Percentiles rank a stretch among this genome's conserved stretches.
Evolutionary conservation across 2,329 filamentous ascomycete genomes (phyloP).

Genomic region (Nigrospora osmanthi): DNA sequence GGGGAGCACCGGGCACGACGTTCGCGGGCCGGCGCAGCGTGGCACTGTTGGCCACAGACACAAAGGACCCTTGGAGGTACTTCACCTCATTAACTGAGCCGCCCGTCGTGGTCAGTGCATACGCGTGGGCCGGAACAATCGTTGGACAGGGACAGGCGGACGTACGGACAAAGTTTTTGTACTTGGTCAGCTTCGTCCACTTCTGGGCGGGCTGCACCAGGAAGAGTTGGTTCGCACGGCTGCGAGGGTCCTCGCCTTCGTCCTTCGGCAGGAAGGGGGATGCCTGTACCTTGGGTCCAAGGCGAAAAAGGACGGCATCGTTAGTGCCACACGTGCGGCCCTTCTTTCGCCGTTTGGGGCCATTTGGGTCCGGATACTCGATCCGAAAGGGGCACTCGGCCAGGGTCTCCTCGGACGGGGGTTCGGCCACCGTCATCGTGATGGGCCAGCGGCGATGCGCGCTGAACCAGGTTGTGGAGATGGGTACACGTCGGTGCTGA

Average conservation of each 20-base stretch:
- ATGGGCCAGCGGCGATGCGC: background rate
- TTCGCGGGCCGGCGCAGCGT: constrained; percentile 47
- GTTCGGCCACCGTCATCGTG: background rate
- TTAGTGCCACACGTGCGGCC: constrained; percentile 37
- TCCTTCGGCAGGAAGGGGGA: constrained; percentile 47
- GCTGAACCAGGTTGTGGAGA: background rate
- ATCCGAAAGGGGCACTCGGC: constrained; percentile 50
- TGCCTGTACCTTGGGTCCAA: constrained; percentile 38
- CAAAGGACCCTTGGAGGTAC: constrained; percentile 50
- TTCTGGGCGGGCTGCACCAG: constrained; percentile 42
- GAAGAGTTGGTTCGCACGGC: constrained; percentile 48
- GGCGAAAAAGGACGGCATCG: constrained; percentile 12
- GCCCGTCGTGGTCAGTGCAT: constrained; percentile 5
- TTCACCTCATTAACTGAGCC: constrained; percentile 46
- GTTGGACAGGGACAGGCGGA: constrained; percentile 11
- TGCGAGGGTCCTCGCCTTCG: constrained; percentile 42
- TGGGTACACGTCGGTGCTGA: background rate
- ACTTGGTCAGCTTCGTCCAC: constrained; percentile 52
- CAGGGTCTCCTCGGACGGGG: constrained; percentile 31
- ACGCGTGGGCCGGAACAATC: constrained; percentile 1
- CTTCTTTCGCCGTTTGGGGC: constrained; percentile 38
- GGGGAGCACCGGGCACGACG: constrained; percentile 24
- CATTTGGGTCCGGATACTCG: constrained; percentile 35
- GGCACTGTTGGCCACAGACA: constrained; percentile 50
- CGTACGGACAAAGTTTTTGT: constrained; percentile 55